Evolutionary conservation across 1,139 yeast species (phyloP), one percentile per base, ranked within the genome.

Genomic region (Hansenula anomala): DNA sequence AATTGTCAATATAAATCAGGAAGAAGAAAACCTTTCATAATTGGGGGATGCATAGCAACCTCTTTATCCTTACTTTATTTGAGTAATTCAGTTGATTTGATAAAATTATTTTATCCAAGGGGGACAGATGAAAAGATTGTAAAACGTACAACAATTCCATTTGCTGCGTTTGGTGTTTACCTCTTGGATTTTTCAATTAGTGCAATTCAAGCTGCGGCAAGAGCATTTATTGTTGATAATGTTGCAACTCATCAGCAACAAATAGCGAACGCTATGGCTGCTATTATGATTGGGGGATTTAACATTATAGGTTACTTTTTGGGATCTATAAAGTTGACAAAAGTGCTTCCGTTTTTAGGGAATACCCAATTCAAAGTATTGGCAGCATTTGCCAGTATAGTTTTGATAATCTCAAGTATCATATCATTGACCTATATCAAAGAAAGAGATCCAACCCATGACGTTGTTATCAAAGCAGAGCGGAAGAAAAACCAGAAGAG

Each of bases 241-340:
- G 70, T 76, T 10, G 75, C 80, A 1, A 59, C 73, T 1, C 55
- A 63, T 22, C 78, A 73, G 45, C 84, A 78, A 45, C 75, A 73
- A 41, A 49, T 59, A 6, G 80, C 83, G 16, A 80, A 80, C 51
- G 87, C 86, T 1, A 79, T 85, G 86, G 88, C 87, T 0, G 84
- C 87, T 3, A 58, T 86, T 35, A 74, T 80, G 71, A 76, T 80
- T 41, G 78, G 81, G 0, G 60, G 63, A 2, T 80, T 80, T 41
- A 79, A 78, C 43, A 66, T 78, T 16, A 46, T 70, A 20, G 81
- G 82, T 2, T 78, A 74, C 49, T 65, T 69, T 47, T 48, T 74
- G 16, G 69, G 73, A 4, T 72, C 81, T 1, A 54, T 70, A 23
- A 59, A 76, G 32, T 60, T 75, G n/a, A 43, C 53, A 0, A 39